These are phyloP conservation scores for Euphorbia lathyris DNA, from an alignment of 345 rosid genomes.

Conservation along the genomic window DNA sequence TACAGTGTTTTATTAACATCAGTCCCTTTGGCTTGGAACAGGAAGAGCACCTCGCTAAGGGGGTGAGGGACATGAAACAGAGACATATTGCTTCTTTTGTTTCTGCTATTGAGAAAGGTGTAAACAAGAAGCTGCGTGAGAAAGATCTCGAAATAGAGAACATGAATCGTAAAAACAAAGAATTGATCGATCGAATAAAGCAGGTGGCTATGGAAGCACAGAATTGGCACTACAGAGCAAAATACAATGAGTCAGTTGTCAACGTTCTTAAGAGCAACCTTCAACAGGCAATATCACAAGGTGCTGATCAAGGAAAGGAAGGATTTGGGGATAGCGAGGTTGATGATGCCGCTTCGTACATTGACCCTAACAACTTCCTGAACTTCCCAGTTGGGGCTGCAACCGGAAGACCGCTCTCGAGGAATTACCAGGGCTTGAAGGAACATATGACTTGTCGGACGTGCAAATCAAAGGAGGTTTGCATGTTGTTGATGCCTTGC, in stretches of 20 bases:
- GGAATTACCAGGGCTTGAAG: slow-evolving; percentile 24
- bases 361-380: slow-evolving; percentile 44
- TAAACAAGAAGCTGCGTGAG: slow-evolving; percentile 57
- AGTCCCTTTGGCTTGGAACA: slow-evolving; percentile 17
- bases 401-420: slow-evolving; percentile 22
- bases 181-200: slow-evolving; percentile 61
- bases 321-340: slow-evolving; percentile 85
- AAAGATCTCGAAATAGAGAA: slow-evolving; percentile 68
- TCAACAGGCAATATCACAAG: slow-evolving; percentile 71
- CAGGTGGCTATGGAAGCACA: slow-evolving; percentile 67
- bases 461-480: slow-evolving; percentile 64
- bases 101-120: slow-evolving; percentile 59
- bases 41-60: slow-evolving; percentile 67
- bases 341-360: slow-evolving; percentile 67
- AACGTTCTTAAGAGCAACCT: slow-evolving; percentile 62
- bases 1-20: neutral
- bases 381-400: slow-evolving; percentile 24
- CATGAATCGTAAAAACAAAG: slow-evolving; percentile 64
- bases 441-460: slow-evolving; percentile 54
- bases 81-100: slow-evolving; percentile 62
- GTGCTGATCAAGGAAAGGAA: slow-evolving; percentile 71
- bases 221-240: slow-evolving; percentile 74
- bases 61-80: slow-evolving; percentile 64
- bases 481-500: slow-evolving; percentile 73
- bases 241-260: slow-evolving; percentile 72